phyloP scores from a whole-genome alignment of 257 asterid species.

The Solanum sejunctum region DNA sequence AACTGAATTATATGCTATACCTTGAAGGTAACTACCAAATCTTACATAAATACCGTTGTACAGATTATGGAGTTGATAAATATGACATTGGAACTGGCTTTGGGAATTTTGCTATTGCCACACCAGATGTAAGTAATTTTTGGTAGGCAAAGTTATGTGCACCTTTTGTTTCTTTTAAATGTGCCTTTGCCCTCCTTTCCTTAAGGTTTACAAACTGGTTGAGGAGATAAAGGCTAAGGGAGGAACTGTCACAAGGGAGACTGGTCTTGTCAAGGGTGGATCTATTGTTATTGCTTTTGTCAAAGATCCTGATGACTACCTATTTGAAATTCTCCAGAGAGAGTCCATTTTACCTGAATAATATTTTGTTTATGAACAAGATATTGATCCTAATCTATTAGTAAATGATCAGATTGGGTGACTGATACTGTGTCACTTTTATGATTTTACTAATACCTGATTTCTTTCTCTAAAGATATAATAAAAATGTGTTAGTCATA shows the following conservation, averaged over 20 bases:
- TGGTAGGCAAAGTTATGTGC: background rate
- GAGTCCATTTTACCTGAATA: conserved; percentile 16
- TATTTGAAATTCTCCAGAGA: conserved; percentile 78
- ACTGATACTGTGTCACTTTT: too few species aligned
- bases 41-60: background rate
- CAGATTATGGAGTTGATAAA: conserved; percentile 89
- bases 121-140: conserved; percentile 62
- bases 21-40: background rate
- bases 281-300: conserved; percentile 80
- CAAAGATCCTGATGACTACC: conserved; percentile 96
- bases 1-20: background rate
- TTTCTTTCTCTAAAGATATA: too few species aligned
- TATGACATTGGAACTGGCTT: conserved; percentile 91
- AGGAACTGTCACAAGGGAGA: conserved; percentile 88
- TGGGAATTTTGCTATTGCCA: conserved; percentile 92
- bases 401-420: too few species aligned
- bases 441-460: too few species aligned
- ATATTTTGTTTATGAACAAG: too few species aligned
- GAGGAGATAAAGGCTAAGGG: conserved; percentile 82
- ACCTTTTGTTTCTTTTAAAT: background rate
- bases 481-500: too few species aligned
- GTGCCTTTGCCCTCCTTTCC: background rate
- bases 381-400: too few species aligned
- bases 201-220: conserved; percentile 78
- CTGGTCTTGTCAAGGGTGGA: conserved; percentile 99